Conservation (phyloP, 2,329 filamentous ascomycete species). For the Amylocarpus encephaloides region DNA sequence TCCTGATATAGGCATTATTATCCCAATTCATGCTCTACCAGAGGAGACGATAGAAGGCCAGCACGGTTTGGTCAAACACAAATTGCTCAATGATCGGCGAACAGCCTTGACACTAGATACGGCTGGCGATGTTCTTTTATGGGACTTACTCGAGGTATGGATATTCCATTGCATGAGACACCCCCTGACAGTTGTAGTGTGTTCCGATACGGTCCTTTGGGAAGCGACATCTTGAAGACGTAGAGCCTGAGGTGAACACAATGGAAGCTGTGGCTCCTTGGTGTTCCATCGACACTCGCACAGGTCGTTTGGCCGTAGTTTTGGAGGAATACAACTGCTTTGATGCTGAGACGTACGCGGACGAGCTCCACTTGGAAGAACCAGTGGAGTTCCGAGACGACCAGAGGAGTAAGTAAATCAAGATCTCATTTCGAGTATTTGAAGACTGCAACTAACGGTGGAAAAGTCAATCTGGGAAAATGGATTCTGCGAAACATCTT, state of each 20-base stretch:
- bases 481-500: slow-evolving; percentile 95
- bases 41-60: slow-evolving; percentile 88
- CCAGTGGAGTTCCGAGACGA: slow-evolving; percentile 82
- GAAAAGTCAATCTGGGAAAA: slow-evolving; percentile 83
- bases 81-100: slow-evolving; percentile 82
- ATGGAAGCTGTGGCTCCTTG: slow-evolving; percentile 86
- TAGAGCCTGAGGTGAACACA: slow-evolving; percentile 80
- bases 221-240: slow-evolving; percentile 88
- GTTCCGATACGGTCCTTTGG: slow-evolving; percentile 86
- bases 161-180: slow-evolving; percentile 13
- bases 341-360: slow-evolving; percentile 94
- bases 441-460: slow-evolving; percentile 23
- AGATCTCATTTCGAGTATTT: not conserved
- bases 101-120: slow-evolving; percentile 89
- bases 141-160: slow-evolving; percentile 80
- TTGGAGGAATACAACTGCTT: slow-evolving; percentile 95
- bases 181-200: slow-evolving; percentile 50
- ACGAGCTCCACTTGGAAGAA: slow-evolving; percentile 71
- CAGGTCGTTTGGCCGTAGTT: slow-evolving; percentile 83
- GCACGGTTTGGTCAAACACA: slow-evolving; percentile 90
- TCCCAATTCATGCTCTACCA: slow-evolving; percentile 62
- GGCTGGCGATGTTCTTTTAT: slow-evolving; percentile 87
- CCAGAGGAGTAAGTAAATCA: slow-evolving; percentile 66
- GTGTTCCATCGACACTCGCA: slow-evolving; percentile 92
- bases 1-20: slow-evolving; percentile 41